Evolutionary conservation across 768 basidiomycete species (phyloP).

Genomic region (Gautieria morchelliformis): DNA sequence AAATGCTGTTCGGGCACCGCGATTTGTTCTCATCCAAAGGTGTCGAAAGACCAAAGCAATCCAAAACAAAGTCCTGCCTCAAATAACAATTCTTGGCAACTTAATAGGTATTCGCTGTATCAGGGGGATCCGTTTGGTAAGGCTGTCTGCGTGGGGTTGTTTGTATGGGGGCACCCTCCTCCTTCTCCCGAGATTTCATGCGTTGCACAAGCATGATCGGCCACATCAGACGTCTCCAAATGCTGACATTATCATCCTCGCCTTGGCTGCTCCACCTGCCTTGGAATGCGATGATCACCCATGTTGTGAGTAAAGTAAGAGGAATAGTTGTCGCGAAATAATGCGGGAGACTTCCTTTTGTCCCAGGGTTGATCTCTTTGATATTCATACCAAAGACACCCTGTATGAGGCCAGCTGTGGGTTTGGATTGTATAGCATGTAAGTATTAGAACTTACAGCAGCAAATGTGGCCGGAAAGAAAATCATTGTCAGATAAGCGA

Average conservation of each 20-base stretch:
- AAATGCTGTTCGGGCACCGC: too few species aligned
- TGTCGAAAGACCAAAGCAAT: too few species aligned
- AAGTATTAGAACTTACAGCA: slow-evolving; percentile 13
- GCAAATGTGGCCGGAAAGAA: slow-evolving; percentile 48
- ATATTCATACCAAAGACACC: slow-evolving; percentile 10
- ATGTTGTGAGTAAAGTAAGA: slow-evolving; percentile 5
- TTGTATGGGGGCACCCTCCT: background rate
- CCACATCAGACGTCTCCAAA: background rate
- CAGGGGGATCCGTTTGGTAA: background rate
- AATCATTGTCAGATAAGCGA: slow-evolving; percentile 51
- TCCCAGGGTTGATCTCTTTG: background rate
- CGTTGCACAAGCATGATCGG: background rate
- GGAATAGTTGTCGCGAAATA: slow-evolving; percentile 5
- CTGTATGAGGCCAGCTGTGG: background rate
- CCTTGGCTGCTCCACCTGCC: background rate
- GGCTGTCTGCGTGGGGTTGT: background rate
- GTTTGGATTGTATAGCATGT: too few species aligned
- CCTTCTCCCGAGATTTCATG: background rate
- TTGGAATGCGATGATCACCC: slow-evolving; percentile 8
- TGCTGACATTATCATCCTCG: background rate
- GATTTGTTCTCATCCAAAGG: too few species aligned
- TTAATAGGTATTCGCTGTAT: background rate
- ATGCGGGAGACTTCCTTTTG: slow-evolving; percentile 5
- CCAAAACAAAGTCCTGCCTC: too few species aligned
- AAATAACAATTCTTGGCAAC: too few species aligned